Conservation (phyloP, 2,329 filamentous ascomycete genomes). For the Hypoxylon sp. region DNA sequence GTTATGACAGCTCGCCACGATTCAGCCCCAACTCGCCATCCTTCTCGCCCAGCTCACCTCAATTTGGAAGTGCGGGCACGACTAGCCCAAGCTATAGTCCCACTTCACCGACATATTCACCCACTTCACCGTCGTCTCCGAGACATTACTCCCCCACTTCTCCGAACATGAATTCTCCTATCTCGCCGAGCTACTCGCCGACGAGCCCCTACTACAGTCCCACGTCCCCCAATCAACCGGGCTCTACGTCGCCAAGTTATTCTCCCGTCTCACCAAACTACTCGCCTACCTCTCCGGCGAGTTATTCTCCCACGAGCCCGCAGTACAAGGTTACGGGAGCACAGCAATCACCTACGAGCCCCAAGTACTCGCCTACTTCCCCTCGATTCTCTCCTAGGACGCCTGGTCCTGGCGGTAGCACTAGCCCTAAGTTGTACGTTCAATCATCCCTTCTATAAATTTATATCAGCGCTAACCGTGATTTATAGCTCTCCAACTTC, state of each 20-base stretch:
- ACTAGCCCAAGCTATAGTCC: constrained; percentile 75
- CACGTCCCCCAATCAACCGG: constrained; percentile 71
- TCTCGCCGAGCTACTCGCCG: constrained; percentile 80
- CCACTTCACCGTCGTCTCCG: constrained; percentile 70
- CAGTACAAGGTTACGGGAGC: constrained; percentile 70
- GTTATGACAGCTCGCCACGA: constrained; percentile 71
- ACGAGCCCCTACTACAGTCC: constrained; percentile 80
- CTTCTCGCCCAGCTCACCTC: constrained; percentile 68
- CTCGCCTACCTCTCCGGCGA: constrained; percentile 79
- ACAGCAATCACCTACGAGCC: constrained; percentile 75
- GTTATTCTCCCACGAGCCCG: constrained; percentile 75
- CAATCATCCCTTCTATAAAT: background rate
- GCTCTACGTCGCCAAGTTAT: constrained; percentile 71
- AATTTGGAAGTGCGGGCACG: constrained; percentile 67
- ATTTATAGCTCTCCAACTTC: constrained; percentile 53
- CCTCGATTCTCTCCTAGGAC: constrained; percentile 63
- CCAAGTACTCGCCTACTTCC: constrained; percentile 79
- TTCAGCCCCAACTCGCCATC: constrained; percentile 76
- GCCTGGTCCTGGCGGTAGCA: constrained; percentile 58
- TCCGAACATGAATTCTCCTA: constrained; percentile 81
- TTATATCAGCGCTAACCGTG: constrained; percentile 36
- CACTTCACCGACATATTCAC: constrained; percentile 76
- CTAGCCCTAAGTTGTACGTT: constrained; percentile 61
- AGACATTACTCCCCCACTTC: constrained; percentile 78
- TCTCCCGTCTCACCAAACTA: constrained; percentile 81